Conservation (phyloP, 1,284 basidiomycete genomes). For the Ceratobasidium sp. region DNA sequence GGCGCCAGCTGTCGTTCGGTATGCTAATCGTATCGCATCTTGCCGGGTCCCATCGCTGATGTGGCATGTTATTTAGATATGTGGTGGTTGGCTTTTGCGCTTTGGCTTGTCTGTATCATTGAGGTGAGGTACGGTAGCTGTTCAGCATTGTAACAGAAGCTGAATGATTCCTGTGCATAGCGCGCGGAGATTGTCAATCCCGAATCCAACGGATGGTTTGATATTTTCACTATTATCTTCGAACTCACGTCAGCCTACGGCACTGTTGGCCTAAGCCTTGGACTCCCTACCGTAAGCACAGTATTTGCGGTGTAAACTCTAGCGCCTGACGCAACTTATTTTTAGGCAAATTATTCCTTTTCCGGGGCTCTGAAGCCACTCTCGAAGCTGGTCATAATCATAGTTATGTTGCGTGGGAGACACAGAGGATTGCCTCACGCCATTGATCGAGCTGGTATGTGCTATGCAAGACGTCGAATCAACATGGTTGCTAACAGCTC, state of each 20-base stretch:
- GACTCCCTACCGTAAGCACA: conserved; percentile 60
- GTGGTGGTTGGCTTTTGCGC: conserved; percentile 87
- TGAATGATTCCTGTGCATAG: conserved; percentile 56
- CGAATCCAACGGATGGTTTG: conserved; percentile 75
- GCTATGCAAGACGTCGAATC: neutral
- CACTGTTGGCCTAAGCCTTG: conserved; percentile 85
- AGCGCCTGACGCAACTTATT: conserved; percentile 6
- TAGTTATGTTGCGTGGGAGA: conserved; percentile 93
- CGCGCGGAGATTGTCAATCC: conserved; percentile 68
- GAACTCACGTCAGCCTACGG: conserved; percentile 94
- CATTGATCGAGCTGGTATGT: conserved; percentile 43
- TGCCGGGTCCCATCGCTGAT: conserved; percentile 43
- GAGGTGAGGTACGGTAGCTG: conserved; percentile 67
- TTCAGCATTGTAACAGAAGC: conserved; percentile 8
- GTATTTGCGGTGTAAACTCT: conserved; percentile 50
- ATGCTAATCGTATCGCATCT: conserved; percentile 50
- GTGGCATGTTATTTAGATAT: conserved; percentile 68
- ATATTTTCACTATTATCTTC: conserved; percentile 83
- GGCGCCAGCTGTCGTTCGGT: conserved; percentile 91
- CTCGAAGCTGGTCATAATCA: conserved; percentile 87
- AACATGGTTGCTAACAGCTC: neutral
- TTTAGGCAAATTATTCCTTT: conserved; percentile 82
- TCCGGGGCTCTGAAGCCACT: conserved; percentile 82
- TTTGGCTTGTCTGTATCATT: conserved; percentile 88
- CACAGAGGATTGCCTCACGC: conserved; percentile 77